A percentile compares a stretch with the other conserved stretches of the same genome.
Conservation (phyloP, 2,329 filamentous ascomycete species). For the Xylogone sp. region DNA sequence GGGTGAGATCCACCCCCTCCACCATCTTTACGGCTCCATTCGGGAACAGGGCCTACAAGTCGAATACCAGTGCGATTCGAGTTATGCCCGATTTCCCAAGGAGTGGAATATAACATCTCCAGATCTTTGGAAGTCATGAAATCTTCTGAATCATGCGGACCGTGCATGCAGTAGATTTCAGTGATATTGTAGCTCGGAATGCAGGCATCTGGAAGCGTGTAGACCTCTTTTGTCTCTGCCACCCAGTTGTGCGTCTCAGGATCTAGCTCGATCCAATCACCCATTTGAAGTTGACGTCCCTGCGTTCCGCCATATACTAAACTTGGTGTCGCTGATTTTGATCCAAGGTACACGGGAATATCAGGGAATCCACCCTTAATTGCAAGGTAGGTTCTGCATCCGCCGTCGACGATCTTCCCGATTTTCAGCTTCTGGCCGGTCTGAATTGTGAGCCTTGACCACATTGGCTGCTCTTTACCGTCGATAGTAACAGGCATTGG, state of each 20-base stretch:
- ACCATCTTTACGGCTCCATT: conserved; percentile 55
- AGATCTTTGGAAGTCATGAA: conserved; percentile 41
- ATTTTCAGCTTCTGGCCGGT: conserved; percentile 50
- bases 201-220: conserved; percentile 7
- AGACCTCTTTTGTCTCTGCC: conserved; percentile 1
- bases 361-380: conserved; percentile 50
- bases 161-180: conserved; percentile 26
- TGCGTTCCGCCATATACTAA: conserved; percentile 43
- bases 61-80: conserved; percentile 57
- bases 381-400: conserved; percentile 56
- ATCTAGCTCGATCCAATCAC: conserved; percentile 12
- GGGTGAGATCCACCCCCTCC: conserved; percentile 63
- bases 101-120: conserved; percentile 51
- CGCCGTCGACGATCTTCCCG: conserved; percentile 46
- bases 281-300: conserved; percentile 24
- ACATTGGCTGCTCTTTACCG: conserved; percentile 46
- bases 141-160: conserved; percentile 29
- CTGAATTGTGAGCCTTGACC: conserved; percentile 46
- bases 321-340: conserved; percentile 40
- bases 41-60: conserved; percentile 52
- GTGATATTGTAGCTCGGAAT: conserved; percentile 12
- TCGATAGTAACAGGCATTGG: conserved; percentile 49
- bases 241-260: conserved; percentile 4
- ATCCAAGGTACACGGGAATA: conserved; percentile 40
- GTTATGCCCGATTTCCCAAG: conserved; percentile 61